Evolutionary conservation across 192 early-diverging fungal genomes (phyloP).

Genomic region (Globomyces pollinis-pini): DNA sequence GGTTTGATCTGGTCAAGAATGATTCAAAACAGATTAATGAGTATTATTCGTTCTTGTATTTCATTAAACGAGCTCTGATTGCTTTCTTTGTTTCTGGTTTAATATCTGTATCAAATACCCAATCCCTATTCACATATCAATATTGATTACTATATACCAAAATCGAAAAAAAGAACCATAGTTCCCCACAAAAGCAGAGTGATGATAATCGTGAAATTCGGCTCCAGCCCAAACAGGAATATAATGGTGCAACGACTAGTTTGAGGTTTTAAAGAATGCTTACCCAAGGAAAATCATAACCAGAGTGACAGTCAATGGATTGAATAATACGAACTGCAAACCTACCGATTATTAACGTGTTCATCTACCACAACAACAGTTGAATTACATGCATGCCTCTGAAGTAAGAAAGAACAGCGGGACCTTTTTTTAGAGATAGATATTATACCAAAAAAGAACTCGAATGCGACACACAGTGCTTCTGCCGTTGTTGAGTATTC

Average conservation of each 20-base stretch:
- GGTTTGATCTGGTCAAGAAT: too few species aligned
- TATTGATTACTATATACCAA: conserved; percentile 65
- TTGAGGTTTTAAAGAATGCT: not conserved
- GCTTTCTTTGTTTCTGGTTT: too few species aligned
- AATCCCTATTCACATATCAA: too few species aligned
- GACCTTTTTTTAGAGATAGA: conserved; percentile 42
- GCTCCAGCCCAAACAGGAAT: conserved; percentile 86
- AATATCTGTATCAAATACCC: too few species aligned
- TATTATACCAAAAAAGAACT: conserved; percentile 74
- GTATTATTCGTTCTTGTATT: too few species aligned
- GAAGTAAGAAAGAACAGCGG: conserved; percentile 74
- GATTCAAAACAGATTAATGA: too few species aligned
- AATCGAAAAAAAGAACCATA: conserved; percentile 74
- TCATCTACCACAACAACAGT: too few species aligned
- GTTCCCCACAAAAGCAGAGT: conserved; percentile 38
- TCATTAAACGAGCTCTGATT: too few species aligned
- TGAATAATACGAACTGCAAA: conserved; percentile 71
- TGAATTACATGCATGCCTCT: too few species aligned
- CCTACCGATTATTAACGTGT: too few species aligned
- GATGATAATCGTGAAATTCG: conserved; percentile 93
- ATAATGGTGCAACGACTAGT: conserved; percentile 65
- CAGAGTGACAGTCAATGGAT: conserved; percentile 84
- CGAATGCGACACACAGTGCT: conserved; percentile 73
- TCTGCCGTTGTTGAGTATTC: conserved; percentile 88
- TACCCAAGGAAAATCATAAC: conserved; percentile 90